Evolutionary conservation across 345 rosid species (phyloP).

Genomic region (Salix arbutifolia): DNA sequence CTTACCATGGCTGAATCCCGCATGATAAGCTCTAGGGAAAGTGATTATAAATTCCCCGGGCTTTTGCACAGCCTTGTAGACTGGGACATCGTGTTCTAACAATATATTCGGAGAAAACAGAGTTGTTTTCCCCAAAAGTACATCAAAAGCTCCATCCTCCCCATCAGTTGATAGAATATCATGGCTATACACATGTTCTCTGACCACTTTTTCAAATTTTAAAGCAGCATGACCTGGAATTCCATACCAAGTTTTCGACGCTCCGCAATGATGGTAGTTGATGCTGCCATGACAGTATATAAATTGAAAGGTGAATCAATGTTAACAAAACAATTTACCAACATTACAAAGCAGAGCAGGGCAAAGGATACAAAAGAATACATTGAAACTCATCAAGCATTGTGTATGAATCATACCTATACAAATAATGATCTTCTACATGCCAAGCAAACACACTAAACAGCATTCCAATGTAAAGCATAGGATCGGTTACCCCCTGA

Average conservation of each 20-base stretch:
- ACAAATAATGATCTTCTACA: constrained; percentile 97
- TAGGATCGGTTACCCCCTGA: constrained; percentile 99
- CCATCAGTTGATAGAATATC: constrained; percentile 73
- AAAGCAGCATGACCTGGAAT: constrained; percentile 93
- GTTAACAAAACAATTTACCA: neutral
- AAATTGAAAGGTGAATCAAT: neutral
- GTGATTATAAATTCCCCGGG: constrained; percentile 94
- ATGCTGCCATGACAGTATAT: constrained; percentile 51
- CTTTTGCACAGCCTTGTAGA: constrained; percentile 92
- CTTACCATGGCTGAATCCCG: constrained; percentile 98
- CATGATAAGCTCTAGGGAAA: constrained; percentile 97
- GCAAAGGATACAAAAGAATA: neutral
- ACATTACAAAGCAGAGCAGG: neutral
- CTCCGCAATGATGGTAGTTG: constrained; percentile 98
- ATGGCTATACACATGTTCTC: constrained; percentile 69
- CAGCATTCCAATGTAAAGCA: constrained; percentile 99
- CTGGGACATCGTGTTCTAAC: constrained; percentile 80
- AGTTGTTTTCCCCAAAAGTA: constrained; percentile 94
- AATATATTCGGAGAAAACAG: constrained; percentile 88
- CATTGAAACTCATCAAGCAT: neutral
- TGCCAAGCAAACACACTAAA: constrained; percentile 99
- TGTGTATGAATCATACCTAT: constrained; percentile 49
- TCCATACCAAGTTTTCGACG: constrained; percentile 99
- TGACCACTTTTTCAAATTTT: constrained; percentile 85
- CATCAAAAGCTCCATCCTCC: constrained; percentile 97